phyloP scores from a whole-genome alignment of 1,284 basidiomycete genomes.

The Naganishia liquefaciens region DNA sequence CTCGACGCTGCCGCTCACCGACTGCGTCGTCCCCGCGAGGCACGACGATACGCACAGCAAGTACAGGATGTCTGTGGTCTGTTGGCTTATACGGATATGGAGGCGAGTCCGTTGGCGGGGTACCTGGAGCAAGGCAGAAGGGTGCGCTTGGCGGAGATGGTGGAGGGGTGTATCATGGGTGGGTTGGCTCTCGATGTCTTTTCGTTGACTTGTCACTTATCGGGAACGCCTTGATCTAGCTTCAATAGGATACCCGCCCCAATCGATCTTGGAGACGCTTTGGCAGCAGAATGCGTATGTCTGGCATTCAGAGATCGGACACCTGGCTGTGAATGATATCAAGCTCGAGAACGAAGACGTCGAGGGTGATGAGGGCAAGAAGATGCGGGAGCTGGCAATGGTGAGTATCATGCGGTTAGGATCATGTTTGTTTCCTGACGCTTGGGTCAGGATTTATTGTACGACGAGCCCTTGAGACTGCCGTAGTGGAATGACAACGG shows the following conservation, averaged over 20 bases:
- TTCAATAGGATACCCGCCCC: slow-evolving; percentile 8
- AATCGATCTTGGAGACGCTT: slow-evolving; percentile 12
- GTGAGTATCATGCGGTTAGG: not conserved
- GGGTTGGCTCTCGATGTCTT: slow-evolving; percentile 33
- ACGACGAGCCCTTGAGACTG: slow-evolving; percentile 6
- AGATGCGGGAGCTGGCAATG: slow-evolving; percentile 21
- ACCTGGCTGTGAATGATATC: slow-evolving; percentile 11
- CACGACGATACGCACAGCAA: slow-evolving; percentile 37
- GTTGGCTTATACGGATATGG: slow-evolving; percentile 52
- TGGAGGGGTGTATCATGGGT: slow-evolving; percentile 52
- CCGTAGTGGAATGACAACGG: not conserved
- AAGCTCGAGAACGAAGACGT: slow-evolving; percentile 4
- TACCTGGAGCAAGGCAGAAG: slow-evolving; percentile 50
- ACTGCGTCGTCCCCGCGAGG: slow-evolving; percentile 34
- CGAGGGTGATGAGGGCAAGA: slow-evolving; percentile 5
- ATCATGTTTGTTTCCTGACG: not conserved
- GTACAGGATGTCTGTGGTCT: slow-evolving; percentile 52
- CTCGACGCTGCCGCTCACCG: slow-evolving; percentile 47
- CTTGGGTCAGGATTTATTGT: slow-evolving; percentile 5
- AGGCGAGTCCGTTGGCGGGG: slow-evolving; percentile 47
- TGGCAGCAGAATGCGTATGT: slow-evolving; percentile 26
- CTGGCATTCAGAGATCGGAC: slow-evolving; percentile 20
- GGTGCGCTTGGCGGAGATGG: slow-evolving; percentile 48
- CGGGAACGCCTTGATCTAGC: not conserved
- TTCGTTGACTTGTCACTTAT: not conserved